Base-by-base conservation (phyloP, 441 rosid species). In the Erodium texanum region DNA sequence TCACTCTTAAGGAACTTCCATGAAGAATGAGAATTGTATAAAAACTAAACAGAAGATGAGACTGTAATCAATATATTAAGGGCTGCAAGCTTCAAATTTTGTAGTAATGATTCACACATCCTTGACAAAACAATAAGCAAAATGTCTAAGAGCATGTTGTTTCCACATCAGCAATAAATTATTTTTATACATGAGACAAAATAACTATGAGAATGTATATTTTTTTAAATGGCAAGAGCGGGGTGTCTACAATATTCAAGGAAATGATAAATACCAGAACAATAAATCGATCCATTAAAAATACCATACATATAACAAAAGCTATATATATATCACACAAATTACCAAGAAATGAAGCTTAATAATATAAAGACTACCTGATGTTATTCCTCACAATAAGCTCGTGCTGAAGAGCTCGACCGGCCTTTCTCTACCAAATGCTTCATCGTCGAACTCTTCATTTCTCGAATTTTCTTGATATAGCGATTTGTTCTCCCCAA, bases 381-480 rank as follows among this genome's bases (percentile, higher is more conserved):
- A 74, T 69, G 59, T n/a, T n/a, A n/a, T 64, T 74, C 70, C 73
- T 84, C 82, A 83, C 69, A 27, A 70, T 66, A 82, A 74, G 77
- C 86, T 76, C 68, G 84, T 75, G 71, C 86, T 81, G 64, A 82
- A 61, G 14, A 82, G 78, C 73, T 76, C 90, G 52, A 67, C 80
- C 0, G n/a, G n/a, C n/a, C n/a, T n/a, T n/a, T n/a, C n/a, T n/a
- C n/a, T n/a, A n/a, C n/a, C n/a, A n/a, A n/a, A n/a, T n/a, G n/a
- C n/a, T n/a, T n/a, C n/a, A n/a, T n/a, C n/a, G n/a, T 87, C 97
- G 79, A 95, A 89, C 74, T 89, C 97, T 70, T 86, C 93, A 81
- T 85, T 87, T 41, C 82, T 88, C 65, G 98, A 89, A 82, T 92
- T 88, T 82, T 92, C 96, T 78, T 85, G 96, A 76, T 95, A 86